These are phyloP conservation scores for Aspergillus haitiensis DNA, from an alignment of 495 filamentous ascomycete genomes.

Conservation along the genomic window DNA sequence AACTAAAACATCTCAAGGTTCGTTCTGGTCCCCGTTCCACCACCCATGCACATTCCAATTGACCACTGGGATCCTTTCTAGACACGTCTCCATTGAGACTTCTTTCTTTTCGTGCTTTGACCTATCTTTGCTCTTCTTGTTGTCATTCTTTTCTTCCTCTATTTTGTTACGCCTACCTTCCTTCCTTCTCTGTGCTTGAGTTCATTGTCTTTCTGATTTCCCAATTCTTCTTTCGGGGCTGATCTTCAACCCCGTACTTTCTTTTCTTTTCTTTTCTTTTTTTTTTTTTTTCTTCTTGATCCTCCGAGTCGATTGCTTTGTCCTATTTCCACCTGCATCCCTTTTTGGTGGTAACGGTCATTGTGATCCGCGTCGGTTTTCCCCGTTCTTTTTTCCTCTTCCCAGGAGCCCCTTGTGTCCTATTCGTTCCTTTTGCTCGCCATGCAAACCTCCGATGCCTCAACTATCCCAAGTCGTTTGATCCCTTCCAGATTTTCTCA, in stretches of 20 bases:
- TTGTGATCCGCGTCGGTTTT: slow-evolving; percentile 40
- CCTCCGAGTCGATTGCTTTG: slow-evolving; percentile 24
- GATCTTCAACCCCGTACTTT: slow-evolving; percentile 36
- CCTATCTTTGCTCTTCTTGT: slow-evolving; percentile 17
- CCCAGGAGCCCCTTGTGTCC: slow-evolving; percentile 71
- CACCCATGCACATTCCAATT: slow-evolving; percentile 41
- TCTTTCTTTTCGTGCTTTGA: slow-evolving; percentile 19
- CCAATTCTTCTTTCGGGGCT: slow-evolving; percentile 43
- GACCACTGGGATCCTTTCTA: slow-evolving; percentile 27
- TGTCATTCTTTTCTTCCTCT: slow-evolving; percentile 30
- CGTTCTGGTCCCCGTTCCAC: slow-evolving; percentile 26
- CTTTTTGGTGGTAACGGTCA: slow-evolving; percentile 21
- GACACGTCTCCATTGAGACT: slow-evolving; percentile 31
- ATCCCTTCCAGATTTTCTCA: slow-evolving; percentile 64
- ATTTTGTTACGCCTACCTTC: slow-evolving; percentile 37
- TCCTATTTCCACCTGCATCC: slow-evolving; percentile 4
- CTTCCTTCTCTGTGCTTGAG: slow-evolving; percentile 31
- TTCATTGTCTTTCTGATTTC: slow-evolving; percentile 16
- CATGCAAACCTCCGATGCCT: slow-evolving; percentile 80
- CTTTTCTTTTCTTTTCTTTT: slow-evolving; percentile 30
- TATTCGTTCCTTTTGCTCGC: slow-evolving; percentile 54
- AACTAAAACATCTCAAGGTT: slow-evolving; percentile 32
- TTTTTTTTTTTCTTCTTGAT: slow-evolving; percentile 24
- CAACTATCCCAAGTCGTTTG: slow-evolving; percentile 57
- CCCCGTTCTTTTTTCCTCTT: slow-evolving; percentile 63